These are phyloP conservation scores for Trypanosoma brucei DNA, from an alignment of 208 protist species.

Conservation along the genomic window DNA sequence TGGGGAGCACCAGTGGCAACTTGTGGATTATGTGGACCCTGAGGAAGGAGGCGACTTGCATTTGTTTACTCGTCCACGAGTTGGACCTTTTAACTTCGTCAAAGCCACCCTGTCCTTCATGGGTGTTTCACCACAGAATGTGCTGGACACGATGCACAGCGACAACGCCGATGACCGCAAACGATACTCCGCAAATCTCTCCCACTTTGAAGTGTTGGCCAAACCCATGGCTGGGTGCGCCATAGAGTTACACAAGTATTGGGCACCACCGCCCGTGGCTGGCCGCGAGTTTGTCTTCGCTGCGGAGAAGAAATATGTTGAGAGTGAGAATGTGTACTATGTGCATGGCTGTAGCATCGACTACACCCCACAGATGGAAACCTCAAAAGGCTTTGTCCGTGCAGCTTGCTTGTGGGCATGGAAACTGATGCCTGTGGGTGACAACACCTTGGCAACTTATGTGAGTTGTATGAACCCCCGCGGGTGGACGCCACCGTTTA, in stretches of 20 bases:
- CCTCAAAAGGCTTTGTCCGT: constrained; percentile 28
- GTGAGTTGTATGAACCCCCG: constrained; percentile 80
- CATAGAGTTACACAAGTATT: constrained; percentile 68
- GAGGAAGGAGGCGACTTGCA: constrained; percentile 59
- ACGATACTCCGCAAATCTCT: constrained; percentile 57
- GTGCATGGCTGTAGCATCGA: constrained; percentile 80
- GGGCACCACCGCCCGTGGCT: constrained; percentile 64
- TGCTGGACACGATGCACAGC: constrained; percentile 65
- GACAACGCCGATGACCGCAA: constrained; percentile 47
- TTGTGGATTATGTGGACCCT: constrained; percentile 63
- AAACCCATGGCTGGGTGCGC: constrained; percentile 28
- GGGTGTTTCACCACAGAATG: constrained; percentile 34
- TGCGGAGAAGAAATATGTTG: constrained; percentile 68
- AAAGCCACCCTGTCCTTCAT: constrained; percentile 64
- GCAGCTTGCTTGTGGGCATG: constrained; percentile 59
- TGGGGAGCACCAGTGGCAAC: constrained; percentile 51
- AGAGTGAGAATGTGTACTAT: constrained; percentile 57
- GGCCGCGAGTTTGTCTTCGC: constrained; percentile 69
- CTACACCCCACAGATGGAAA: constrained; percentile 26
- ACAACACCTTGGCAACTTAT: constrained; percentile 56
- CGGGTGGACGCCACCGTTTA: constrained; percentile 81
- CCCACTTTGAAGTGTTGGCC: constrained; percentile 50
- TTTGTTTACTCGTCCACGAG: constrained; percentile 63
- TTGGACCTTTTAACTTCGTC: constrained; percentile 80
- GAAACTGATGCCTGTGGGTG: constrained; percentile 41